Base-by-base conservation (phyloP, 495 filamentous ascomycete genomes). In the Hyphodiscus hymeniophilus region DNA sequence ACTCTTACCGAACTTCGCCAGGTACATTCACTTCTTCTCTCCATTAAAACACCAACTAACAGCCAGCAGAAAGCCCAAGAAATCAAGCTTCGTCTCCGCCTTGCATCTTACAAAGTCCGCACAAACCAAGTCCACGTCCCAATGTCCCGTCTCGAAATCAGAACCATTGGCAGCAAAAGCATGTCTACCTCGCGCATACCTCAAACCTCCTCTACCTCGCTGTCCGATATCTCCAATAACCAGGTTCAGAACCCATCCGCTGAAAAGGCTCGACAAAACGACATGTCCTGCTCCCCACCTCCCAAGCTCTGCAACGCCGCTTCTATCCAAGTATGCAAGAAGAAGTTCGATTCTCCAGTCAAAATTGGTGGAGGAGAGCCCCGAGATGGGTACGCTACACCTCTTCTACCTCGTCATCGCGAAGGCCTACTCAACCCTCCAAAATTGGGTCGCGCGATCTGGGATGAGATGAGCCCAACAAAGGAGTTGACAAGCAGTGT, bases 31-130 rank as follows among this genome's bases (percentile, higher is more conserved):
- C 15, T 3, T 45, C 13, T 40, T 11, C 20, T 30, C 26, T 28
- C 5, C 26, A 28, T 43, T 17, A 20, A 17, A 13, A 15, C 30
- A 20, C 36, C 44, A 50, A 20, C 36, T 47, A 50, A 51, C 26
- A 36, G 11, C 16, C 16, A n/a, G 33, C 43, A 75, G 72, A 72
- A 70, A 66, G 70, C 68, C 36, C 65, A 71, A 52, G 70, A 60
- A 47, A 52, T 77, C 36, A 69, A 70, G n/a, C 55, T 74, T 2
- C 66, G 74, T 20, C 63, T 77, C 17, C 59, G 68, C 1, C 62
- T 77, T 2, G 74, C 74, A 5, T 67, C 56, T 45, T 77, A 77
- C 60, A 77, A 76, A 54, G 65, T 77, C 18, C 65, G 62, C 5
- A 77, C 74, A 1, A 68, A 68, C 34, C 74, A 76, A 56, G 66